Evolutionary conservation across 2,329 filamentous ascomycete species (phyloP).

Genomic region (Colletotrichum horii): DNA sequence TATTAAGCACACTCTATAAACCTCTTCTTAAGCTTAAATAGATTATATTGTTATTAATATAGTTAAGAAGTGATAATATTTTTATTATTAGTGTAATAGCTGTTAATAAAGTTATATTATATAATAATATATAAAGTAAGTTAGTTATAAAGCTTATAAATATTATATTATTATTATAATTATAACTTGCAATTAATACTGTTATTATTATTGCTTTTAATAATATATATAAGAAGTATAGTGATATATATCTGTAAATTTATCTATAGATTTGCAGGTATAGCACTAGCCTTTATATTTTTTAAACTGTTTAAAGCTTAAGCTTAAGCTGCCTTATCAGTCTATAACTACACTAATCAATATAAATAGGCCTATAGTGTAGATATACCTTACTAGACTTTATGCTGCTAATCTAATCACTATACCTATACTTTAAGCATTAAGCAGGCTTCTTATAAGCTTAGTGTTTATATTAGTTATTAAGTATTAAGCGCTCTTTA

Average conservation of each 20-base stretch:
- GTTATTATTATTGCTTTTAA: neutral
- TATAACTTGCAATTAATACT: neutral
- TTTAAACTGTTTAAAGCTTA: neutral
- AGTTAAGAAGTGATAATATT: neutral
- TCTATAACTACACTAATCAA: neutral
- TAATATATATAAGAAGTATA: neutral
- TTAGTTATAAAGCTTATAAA: neutral
- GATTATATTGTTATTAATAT: neutral
- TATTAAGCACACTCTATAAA: neutral
- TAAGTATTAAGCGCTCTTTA: too few species aligned
- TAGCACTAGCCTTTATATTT: neutral
- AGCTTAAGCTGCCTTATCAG: neutral
- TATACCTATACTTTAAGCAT: neutral
- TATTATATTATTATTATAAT: neutral
- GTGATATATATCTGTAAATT: neutral
- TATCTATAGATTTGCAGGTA: neutral
- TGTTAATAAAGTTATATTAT: neutral
- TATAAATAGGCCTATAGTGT: neutral
- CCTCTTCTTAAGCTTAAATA: neutral
- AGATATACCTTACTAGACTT: too few species aligned
- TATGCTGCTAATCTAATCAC: neutral
- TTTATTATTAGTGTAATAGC: neutral
- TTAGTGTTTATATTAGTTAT: too few species aligned
- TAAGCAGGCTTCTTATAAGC: neutral
- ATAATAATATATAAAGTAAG: neutral